Evolutionary conservation across 805 yeast species (phyloP).

Genomic region (Zygotorulaspora sp.): DNA sequence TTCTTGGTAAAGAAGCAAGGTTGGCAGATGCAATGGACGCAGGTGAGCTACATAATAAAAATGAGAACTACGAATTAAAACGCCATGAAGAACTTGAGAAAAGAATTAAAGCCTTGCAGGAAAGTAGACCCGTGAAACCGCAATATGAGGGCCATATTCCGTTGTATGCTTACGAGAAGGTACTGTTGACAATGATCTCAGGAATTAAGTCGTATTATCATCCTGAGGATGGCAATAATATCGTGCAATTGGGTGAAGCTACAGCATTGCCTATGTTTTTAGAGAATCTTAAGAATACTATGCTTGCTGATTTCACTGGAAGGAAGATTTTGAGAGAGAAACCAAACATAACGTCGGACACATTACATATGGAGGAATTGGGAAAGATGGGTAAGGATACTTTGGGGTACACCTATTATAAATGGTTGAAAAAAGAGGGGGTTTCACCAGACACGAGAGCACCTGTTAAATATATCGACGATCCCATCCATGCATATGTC

Average conservation of each 20-base stretch:
- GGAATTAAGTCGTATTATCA: constrained; percentile 73
- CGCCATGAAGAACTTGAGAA: constrained; percentile 34
- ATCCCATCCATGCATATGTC: constrained; percentile 87
- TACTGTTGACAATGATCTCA: constrained; percentile 61
- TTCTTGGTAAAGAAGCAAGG: constrained; percentile 42
- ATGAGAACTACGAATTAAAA: constrained; percentile 36
- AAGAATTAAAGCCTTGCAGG: constrained; percentile 19
- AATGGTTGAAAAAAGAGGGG: constrained; percentile 81
- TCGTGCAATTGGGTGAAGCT: constrained; percentile 84
- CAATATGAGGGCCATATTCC: constrained; percentile 78
- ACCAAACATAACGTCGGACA: constrained; percentile 75
- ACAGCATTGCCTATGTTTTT: constrained; percentile 74
- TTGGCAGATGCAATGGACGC: constrained; percentile 57
- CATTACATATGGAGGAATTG: constrained; percentile 60
- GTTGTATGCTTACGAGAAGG: constrained; percentile 56
- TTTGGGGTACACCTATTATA: constrained; percentile 72
- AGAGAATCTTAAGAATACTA: constrained; percentile 54
- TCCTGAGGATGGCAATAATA: constrained; percentile 70
- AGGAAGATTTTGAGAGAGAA: constrained; percentile 70
- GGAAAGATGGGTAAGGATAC: constrained; percentile 59
- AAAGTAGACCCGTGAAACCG: constrained; percentile 32
- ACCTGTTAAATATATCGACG: constrained; percentile 80
- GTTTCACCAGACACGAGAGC: constrained; percentile 92
- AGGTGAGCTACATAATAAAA: constrained; percentile 31
- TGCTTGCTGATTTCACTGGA: constrained; percentile 75